Evolutionary conservation across 345 rosid genomes (phyloP).

Genomic region (Litchi chinensis): DNA sequence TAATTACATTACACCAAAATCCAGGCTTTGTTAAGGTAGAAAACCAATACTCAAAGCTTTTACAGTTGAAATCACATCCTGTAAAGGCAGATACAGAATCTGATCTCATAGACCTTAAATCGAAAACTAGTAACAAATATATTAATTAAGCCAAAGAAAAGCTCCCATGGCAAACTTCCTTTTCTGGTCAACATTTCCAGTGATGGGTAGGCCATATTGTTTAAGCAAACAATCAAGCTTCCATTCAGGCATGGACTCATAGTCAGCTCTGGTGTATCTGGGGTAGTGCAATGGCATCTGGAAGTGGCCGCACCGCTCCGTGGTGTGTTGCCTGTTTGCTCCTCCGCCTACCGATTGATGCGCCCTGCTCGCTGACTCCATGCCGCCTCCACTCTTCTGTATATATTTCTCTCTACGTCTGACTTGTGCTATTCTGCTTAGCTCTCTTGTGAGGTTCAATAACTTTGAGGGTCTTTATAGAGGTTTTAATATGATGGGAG

Average conservation of each 20-base stretch:
- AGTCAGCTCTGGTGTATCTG: slow-evolving; percentile 48
- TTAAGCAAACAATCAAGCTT: slow-evolving; percentile 46
- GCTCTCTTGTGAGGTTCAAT: background rate
- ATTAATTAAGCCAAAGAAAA: slow-evolving; percentile 47
- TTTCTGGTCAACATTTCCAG: slow-evolving; percentile 43
- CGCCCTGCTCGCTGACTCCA: slow-evolving; percentile 15
- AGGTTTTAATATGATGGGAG: slow-evolving; percentile 1
- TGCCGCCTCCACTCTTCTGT: background rate
- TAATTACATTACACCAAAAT: background rate
- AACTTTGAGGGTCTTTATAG: slow-evolving; percentile 12
- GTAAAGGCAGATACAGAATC: background rate
- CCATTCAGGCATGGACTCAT: slow-evolving; percentile 57
- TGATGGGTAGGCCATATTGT: slow-evolving; percentile 41
- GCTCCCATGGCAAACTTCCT: slow-evolving; percentile 57
- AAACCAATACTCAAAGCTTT: background rate
- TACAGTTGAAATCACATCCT: background rate
- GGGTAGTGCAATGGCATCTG: slow-evolving; percentile 63
- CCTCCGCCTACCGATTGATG: background rate
- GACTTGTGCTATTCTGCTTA: background rate
- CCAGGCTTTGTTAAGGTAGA: background rate
- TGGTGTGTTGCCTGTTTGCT: slow-evolving; percentile 14
- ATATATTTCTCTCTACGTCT: background rate
- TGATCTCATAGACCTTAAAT: background rate
- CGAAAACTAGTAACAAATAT: background rate
- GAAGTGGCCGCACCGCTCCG: slow-evolving; percentile 22